Conservation (phyloP, 345 rosid genomes). For the Eucalyptus microcorys region DNA sequence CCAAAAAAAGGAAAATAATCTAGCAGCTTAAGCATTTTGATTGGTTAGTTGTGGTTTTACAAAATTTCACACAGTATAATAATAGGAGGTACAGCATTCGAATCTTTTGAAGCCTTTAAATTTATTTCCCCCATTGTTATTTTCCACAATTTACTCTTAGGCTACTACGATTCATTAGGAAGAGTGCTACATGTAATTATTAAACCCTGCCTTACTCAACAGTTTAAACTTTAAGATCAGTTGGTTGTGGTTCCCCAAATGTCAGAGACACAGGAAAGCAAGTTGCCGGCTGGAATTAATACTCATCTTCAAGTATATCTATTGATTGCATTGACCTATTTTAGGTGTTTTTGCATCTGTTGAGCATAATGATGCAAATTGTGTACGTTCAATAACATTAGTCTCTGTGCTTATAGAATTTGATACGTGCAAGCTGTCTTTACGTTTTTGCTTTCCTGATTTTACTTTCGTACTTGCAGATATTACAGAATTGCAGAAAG, state of each 20-base stretch:
- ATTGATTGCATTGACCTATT: background rate
- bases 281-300: background rate
- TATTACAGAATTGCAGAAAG: constrained; percentile 47
- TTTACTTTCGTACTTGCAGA: constrained; percentile 26
- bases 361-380: background rate
- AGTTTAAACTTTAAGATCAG: background rate
- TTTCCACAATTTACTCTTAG: background rate
- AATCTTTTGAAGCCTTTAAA: background rate
- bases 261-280: background rate
- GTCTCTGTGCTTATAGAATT: background rate
- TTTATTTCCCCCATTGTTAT: background rate
- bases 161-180: background rate
- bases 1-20: background rate
- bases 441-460: background rate
- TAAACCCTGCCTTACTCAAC: background rate
- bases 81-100: background rate
- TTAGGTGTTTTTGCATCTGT: background rate
- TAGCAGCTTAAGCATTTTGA: background rate
- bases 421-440: background rate
- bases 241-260: background rate
- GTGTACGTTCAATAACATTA: background rate
- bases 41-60: background rate
- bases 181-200: background rate
- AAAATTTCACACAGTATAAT: background rate
- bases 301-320: background rate